phyloP scores from a whole-genome alignment of 2,329 filamentous ascomycete genomes.

The Hypocrella siamensis region DNA sequence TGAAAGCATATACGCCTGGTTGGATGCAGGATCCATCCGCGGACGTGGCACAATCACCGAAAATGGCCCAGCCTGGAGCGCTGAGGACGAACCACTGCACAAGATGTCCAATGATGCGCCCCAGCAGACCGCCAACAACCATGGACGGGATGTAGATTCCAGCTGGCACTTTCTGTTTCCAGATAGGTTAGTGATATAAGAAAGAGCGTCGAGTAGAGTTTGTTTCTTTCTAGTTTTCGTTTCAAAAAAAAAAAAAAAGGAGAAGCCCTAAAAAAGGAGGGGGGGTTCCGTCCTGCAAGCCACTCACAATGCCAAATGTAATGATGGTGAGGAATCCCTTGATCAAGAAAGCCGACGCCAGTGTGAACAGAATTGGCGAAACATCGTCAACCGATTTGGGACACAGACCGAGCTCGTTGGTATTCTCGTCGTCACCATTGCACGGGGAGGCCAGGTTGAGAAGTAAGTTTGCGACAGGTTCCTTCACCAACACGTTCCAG shows the following conservation, averaged over 20 bases:
- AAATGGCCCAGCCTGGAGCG: constrained; percentile 57
- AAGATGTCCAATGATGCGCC: constrained; percentile 71
- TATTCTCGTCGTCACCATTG: constrained; percentile 46
- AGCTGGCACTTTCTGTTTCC: constrained; percentile 63
- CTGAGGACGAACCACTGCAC: constrained; percentile 68
- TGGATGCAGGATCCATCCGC: constrained; percentile 75
- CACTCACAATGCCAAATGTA: constrained; percentile 70
- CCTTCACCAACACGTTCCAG: constrained; percentile 82
- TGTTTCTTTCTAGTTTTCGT: too few species aligned
- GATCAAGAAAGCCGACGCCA: constrained; percentile 70
- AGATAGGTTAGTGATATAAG: background rate
- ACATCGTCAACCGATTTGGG: constrained; percentile 60
- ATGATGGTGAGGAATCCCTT: constrained; percentile 80
- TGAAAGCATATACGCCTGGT: constrained; percentile 90
- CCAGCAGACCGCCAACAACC: constrained; percentile 90
- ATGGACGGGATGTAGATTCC: constrained; percentile 98
- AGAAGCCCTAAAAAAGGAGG: background rate
- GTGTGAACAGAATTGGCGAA: constrained; percentile 53
- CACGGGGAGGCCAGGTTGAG: constrained; percentile 87
- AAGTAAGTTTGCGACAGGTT: constrained; percentile 79
- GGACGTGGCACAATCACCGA: constrained; percentile 54
- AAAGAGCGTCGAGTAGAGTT: background rate
- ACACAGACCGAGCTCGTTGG: constrained; percentile 61
- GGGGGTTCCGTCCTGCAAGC: background rate
- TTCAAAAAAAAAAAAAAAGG: background rate